Conservation (phyloP, 2,329 filamentous ascomycete genomes). For the Helotiales sp. region DNA sequence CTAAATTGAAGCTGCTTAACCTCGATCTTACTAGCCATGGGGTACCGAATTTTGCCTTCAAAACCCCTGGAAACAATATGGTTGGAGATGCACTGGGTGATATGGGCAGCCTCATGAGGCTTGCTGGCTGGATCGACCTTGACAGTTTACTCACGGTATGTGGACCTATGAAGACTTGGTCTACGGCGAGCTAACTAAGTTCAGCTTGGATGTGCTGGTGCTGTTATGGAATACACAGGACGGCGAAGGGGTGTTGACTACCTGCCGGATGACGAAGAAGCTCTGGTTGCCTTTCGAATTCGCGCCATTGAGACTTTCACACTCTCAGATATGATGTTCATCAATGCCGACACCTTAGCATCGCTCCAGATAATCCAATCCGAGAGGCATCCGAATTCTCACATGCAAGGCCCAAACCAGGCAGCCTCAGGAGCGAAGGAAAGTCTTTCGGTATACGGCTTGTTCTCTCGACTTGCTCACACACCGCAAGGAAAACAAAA, state of each 20-base stretch:
- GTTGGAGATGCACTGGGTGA: slow-evolving; percentile 45
- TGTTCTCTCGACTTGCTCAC: slow-evolving; percentile 75
- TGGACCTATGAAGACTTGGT: slow-evolving; percentile 1
- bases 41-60: slow-evolving; percentile 59
- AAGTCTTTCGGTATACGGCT: slow-evolving; percentile 79
- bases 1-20: slow-evolving; percentile 67
- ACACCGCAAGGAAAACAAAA: slow-evolving; percentile 79
- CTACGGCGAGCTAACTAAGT: slow-evolving; percentile 17
- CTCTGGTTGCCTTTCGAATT: slow-evolving; percentile 62
- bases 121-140: slow-evolving; percentile 74
- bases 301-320: slow-evolving; percentile 75
- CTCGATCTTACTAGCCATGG: slow-evolving; percentile 54
- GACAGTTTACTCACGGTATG: slow-evolving; percentile 72
- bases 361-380: slow-evolving; percentile 86
- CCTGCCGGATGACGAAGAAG: slow-evolving; percentile 62
- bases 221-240: slow-evolving; percentile 78
- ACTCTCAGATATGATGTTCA: slow-evolving; percentile 70
- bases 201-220: slow-evolving; percentile 80
- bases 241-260: slow-evolving; percentile 68
- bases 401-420: slow-evolving; percentile 72
- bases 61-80: slow-evolving; percentile 60
- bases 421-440: slow-evolving; percentile 73
- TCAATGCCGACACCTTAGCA: slow-evolving; percentile 78
- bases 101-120: slow-evolving; percentile 68
- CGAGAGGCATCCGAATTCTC: slow-evolving; percentile 81